Percentiles rank a stretch among this genome's conserved stretches.
These are phyloP conservation scores for Cyclocybe cylindracea DNA, from an alignment of 768 basidiomycete genomes.

Conservation along the genomic window DNA sequence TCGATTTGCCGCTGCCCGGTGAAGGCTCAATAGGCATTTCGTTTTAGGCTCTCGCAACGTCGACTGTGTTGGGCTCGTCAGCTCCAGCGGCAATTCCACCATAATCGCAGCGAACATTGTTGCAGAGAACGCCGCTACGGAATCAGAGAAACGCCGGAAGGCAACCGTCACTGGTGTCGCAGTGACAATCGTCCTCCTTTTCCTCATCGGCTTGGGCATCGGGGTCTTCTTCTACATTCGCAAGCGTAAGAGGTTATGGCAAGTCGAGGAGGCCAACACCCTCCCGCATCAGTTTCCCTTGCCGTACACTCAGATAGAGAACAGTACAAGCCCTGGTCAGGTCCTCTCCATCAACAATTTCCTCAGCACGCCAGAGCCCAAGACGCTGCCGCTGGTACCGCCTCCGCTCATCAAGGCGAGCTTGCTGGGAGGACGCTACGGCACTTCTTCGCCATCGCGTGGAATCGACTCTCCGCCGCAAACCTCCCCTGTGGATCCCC, in stretches of 20 bases:
- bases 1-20: slow-evolving; percentile 11
- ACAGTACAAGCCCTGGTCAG: not conserved
- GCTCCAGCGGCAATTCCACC: slow-evolving; percentile 21
- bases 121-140: not conserved
- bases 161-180: slow-evolving; percentile 10
- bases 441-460: not conserved
- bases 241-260: slow-evolving; percentile 3
- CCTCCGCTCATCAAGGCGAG: too few species aligned
- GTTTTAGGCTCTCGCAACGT: slow-evolving; percentile 28
- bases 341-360: slow-evolving; percentile 5
- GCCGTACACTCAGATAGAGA: too few species aligned
- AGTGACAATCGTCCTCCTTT: slow-evolving; percentile 8
- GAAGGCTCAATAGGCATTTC: not conserved
- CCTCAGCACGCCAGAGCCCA: not conserved
- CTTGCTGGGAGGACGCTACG: slow-evolving; percentile 1
- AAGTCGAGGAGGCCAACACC: slow-evolving; percentile 5
- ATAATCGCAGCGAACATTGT: slow-evolving; percentile 4
- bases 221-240: slow-evolving; percentile 7
- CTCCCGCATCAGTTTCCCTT: slow-evolving; percentile 4
- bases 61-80: slow-evolving; percentile 30
- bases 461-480: too few species aligned
- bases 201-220: slow-evolving; percentile 2
- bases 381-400: not conserved
- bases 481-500: too few species aligned
- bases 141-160: slow-evolving; percentile 1